A percentile compares a stretch with the other conserved stretches of the same genome.
These are phyloP conservation scores for Malassezia restricta DNA, from an alignment of 1,284 basidiomycete species.

Conservation along the genomic window DNA sequence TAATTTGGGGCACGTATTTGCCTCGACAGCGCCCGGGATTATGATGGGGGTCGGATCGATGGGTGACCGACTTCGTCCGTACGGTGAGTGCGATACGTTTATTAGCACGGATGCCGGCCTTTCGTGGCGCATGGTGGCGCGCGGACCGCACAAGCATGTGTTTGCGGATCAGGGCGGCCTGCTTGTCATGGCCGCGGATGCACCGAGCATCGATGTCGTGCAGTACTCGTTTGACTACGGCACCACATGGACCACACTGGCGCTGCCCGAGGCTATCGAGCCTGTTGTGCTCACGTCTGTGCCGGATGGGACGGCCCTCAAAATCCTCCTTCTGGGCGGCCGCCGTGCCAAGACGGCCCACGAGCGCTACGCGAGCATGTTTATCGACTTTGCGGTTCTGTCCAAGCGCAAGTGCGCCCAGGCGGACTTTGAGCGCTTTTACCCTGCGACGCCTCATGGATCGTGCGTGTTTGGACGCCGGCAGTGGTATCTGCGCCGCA, in stretches of 20 bases:
- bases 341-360: constrained; percentile 56
- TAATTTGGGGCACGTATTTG: constrained; percentile 86
- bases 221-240: constrained; percentile 78
- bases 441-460: constrained; percentile 57
- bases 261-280: constrained; percentile 62
- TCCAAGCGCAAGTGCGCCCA: constrained; percentile 61
- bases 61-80: constrained; percentile 60
- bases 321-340: constrained; percentile 77
- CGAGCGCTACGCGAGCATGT: constrained; percentile 59
- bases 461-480: constrained; percentile 85
- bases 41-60: constrained; percentile 89
- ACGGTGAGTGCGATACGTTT: constrained; percentile 87
- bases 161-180: constrained; percentile 81
- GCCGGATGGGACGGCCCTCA: constrained; percentile 74
- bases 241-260: constrained; percentile 62
- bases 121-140: constrained; percentile 66
- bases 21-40: constrained; percentile 80
- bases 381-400: constrained; percentile 70
- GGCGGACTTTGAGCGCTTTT: constrained; percentile 75
- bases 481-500: constrained; percentile 88
- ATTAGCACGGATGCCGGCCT: constrained; percentile 77
- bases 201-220: constrained; percentile 62
- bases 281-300: constrained; percentile 72
- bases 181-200: constrained; percentile 66
- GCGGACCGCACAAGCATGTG: constrained; percentile 80